Conservation (phyloP, 768 basidiomycete species). For the Kwoniella sp. region DNA sequence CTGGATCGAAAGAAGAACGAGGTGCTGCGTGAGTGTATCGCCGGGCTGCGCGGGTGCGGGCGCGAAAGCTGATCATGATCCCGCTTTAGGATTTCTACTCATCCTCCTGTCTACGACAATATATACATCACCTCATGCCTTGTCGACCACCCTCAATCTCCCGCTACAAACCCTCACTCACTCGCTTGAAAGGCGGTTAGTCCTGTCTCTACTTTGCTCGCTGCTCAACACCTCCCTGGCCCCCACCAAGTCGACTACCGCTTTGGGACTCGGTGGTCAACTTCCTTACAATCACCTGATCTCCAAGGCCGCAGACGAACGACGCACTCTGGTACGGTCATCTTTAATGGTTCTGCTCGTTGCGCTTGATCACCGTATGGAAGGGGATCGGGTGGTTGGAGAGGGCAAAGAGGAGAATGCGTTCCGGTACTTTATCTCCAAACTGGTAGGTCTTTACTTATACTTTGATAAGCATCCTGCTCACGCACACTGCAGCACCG, state of each 20-base stretch:
- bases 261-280: slow-evolving; percentile 51
- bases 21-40: slow-evolving; percentile 62
- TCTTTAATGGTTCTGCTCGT: slow-evolving; percentile 69
- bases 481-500: slow-evolving; percentile 62
- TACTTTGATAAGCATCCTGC: background rate
- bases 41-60: background rate
- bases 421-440: slow-evolving; percentile 86
- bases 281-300: slow-evolving; percentile 86
- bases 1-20: slow-evolving; percentile 80
- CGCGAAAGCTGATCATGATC: background rate
- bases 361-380: slow-evolving; percentile 46
- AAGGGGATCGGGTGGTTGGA: slow-evolving; percentile 26
- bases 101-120: slow-evolving; percentile 86
- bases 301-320: slow-evolving; percentile 76
- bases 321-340: slow-evolving; percentile 65
- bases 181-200: slow-evolving; percentile 62
- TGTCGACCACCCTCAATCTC: slow-evolving; percentile 65
- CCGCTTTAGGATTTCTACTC: slow-evolving; percentile 59
- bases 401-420: slow-evolving; percentile 58
- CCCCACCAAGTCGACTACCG: slow-evolving; percentile 15
- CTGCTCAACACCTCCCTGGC: slow-evolving; percentile 74
- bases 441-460: slow-evolving; percentile 59
- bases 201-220: slow-evolving; percentile 89
- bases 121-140: slow-evolving; percentile 65
- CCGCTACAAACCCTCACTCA: slow-evolving; percentile 72